Base-by-base conservation (phyloP, 495 filamentous ascomycete species). In the Aspergillus sclerotiicarbonarius region DNA sequence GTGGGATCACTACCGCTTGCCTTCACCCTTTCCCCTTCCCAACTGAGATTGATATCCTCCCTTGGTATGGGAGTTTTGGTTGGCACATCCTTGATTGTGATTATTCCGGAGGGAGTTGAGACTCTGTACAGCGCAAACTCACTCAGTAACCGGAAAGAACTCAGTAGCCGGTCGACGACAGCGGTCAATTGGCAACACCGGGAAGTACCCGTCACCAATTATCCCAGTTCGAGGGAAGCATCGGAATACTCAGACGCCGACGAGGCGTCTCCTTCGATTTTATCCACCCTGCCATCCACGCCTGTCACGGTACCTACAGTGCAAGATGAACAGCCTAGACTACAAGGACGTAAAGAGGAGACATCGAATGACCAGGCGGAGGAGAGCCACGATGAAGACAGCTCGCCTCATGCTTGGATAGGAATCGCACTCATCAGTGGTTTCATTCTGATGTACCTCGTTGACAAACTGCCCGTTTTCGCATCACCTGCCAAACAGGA, bases 61-160 rank as follows among this genome's bases (percentile, higher is more conserved):
- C 85, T 98, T 68, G 94, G 94, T 31, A 91, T 96, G 77, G 94
- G 94, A 41, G 87, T 98, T 15, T 79, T 98, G 8, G 92, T 98
- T 19, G 94, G 94, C 35, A 98, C 93, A 33, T 91, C 91, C 8
- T 82, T 98, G 62, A 92, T 98, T 55, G 91, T 98, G 3, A 98
- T 98, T 68, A 96, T 98, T 66, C 94, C 94, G 0, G 94, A 98
- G 71, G 94, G 94, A 15, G 85, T 98, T 49, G 94, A 97, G 66
- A 94, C 94, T 7, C 76, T 97, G 49, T 92, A 96, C 67, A 85
- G 82, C 62, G 80, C 87, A 9, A 80, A 72, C 45, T 64, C 70
- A 12, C 55, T 68, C 16, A 56, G 58, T 30, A 51, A 45, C 53
- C 67, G 61, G 37, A 75, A 76, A 52, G 63, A 60, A 51, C 51